Conservation (phyloP, 176 grass and related monocot genomes). For the Pharus latifolius region DNA sequence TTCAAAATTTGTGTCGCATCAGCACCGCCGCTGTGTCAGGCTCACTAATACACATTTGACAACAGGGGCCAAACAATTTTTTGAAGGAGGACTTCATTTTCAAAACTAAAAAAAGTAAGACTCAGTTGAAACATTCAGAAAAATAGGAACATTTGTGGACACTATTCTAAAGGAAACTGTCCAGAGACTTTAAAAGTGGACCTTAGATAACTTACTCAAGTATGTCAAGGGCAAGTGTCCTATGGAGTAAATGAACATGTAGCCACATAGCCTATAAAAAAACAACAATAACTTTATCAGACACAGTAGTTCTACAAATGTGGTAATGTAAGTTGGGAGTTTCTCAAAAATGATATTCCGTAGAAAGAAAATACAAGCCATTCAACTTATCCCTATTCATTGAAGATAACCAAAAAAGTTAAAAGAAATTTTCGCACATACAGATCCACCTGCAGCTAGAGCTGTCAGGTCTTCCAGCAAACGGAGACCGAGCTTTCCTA, state of each 20-base stretch:
- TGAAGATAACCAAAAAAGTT: conserved; percentile 4
- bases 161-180: not conserved
- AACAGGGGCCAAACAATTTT: not conserved
- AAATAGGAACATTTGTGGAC: not conserved
- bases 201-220: conserved; percentile 62
- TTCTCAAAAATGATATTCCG: not conserved
- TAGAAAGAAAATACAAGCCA: not conserved
- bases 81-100: not conserved
- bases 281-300: conserved; percentile 22
- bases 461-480: conserved; percentile 98
- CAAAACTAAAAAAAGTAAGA: conserved; percentile 2
- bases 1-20: not conserved
- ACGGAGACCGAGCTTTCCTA: conserved; percentile 88
- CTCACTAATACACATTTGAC: not conserved
- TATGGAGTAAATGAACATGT: conserved; percentile 64
- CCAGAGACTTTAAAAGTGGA: not conserved
- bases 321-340: not conserved
- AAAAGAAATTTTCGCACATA: conserved; percentile 69
- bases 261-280: conserved; percentile 67
- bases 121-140: not conserved
- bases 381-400: conserved; percentile 5
- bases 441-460: conserved; percentile 99
- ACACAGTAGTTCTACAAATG: conserved; percentile 9
- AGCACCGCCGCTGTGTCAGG: not conserved
- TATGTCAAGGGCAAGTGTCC: conserved; percentile 95